Evolutionary conservation across 306 rosid genomes (phyloP), one percentile per base, ranked within the genome.

Genomic region (Citrullus mucosospermus): DNA sequence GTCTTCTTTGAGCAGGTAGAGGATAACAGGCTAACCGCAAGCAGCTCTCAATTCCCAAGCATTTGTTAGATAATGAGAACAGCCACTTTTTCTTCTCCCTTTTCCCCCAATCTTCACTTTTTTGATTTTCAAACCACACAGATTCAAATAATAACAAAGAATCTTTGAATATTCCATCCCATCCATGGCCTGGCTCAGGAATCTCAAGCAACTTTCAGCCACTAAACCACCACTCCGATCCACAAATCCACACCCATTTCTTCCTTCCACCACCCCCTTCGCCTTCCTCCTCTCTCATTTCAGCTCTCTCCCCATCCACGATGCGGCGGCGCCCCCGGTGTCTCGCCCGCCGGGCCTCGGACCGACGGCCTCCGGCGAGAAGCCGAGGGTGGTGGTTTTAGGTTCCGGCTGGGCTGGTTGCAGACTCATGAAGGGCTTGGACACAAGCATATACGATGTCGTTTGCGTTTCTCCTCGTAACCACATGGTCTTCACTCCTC

Each of bases 351-450:
- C 93, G 39, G 88, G 85, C 0, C 81, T 95, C 44, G 79, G 30
- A 0, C 92, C 96, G 6, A 89, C 99, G 14, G 77, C 73, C 79
- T 28, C 89, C 14, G 87, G 84, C 41, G 93, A 92, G 89, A 95
- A 95, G 90, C 96, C 99, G 22, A 67, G 97, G 30, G 99, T 95
- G 73, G 96, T 95, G 78, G 97, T 95, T 5, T 63, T 95, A 77
- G 97, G 99, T 0, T 17, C 99, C 1, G 99, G 99, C 5, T 95
- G 97, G 99, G 99, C 97, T 0, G 99, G 97, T 9, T 89, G 97
- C 78, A 79, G 99, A 66, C 80, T 92, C 34, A 87, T 95, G 97
- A 95, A 95, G 62, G 97, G 87, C 0, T 55, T 95, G 76, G 96
- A 95, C 74, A 82, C 99, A 10, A 15, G 59, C 41, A 54, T 75